Evolutionary conservation across 1,139 yeast species (phyloP), one percentile per base, ranked within the genome.

Genomic region (Sugiyamaella pinicola): DNA sequence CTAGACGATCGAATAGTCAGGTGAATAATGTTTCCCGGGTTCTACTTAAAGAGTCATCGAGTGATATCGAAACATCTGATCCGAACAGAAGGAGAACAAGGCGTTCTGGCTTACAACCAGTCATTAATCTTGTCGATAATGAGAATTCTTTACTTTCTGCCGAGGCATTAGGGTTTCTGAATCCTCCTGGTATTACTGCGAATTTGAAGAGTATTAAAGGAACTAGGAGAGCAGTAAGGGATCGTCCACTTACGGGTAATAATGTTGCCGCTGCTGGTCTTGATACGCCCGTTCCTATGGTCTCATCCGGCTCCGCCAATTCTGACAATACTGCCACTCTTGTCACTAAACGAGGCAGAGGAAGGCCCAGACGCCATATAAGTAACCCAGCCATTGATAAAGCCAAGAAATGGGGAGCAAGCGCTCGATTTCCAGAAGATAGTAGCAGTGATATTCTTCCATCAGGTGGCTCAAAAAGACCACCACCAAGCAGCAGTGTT

Each of bases 141-240:
- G 18, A 15, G 15, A 19, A 5, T 17, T 19, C 18, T 8, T 17
- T 43, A 17, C 28, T 43, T n/a, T 43, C 47, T n/a, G 47, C 40
- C 4, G 47, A 43, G 33, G 47, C 47, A 10, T 12, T 29, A 22
- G 47, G 47, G 7, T 43, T 43, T 33, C 47, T 43, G 18, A 21
- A 43, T 13, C 47, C 47, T 34, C 47, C 47, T 9, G 47, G 38
- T 7, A 43, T 43, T 3, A 33, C 47, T 1, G 38, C 40, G 6
- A 43, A 34, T n/a, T 33, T 43, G 38, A 43, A 15, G 47, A 43
- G 19, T 8, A 19, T 43, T 19, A 43, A 18, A 22, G 4, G 13
- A 21, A 4, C 10, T 13, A 34, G 24, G 31, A 33, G 29, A 24
- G 18, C 17, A 21, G 13, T 15, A 13, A 21, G 13, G 28, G 18